Percentiles rank a stretch among this genome's conserved stretches.
Conservation (phyloP, 2,329 filamentous ascomycete genomes). For the Trichoderma sp. region DNA sequence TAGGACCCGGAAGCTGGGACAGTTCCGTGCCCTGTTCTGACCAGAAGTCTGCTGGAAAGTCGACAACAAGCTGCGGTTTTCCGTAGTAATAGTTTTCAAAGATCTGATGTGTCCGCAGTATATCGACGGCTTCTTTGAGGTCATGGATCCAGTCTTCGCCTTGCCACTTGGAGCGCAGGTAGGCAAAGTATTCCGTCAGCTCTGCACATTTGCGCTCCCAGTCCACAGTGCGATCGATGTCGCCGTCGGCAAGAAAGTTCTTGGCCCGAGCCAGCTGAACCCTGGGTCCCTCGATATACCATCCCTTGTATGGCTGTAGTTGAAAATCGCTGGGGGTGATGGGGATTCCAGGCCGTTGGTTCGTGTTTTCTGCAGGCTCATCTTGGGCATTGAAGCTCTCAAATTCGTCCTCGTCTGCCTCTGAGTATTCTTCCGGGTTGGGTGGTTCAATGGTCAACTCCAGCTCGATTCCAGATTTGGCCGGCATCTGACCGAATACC, state of each 20-base stretch:
- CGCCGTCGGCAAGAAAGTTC: slow-evolving; percentile 50
- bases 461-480: slow-evolving; percentile 11
- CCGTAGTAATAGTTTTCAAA: slow-evolving; percentile 38
- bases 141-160: slow-evolving; percentile 31
- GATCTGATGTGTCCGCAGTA: slow-evolving; percentile 35
- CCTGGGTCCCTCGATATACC: slow-evolving; percentile 33
- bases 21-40: slow-evolving; percentile 28
- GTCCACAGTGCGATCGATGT: slow-evolving; percentile 39
- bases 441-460: not conserved
- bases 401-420: not conserved
- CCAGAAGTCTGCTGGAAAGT: slow-evolving; percentile 24
- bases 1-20: slow-evolving; percentile 26
- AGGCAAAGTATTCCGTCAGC: slow-evolving; percentile 39
- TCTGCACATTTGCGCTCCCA: slow-evolving; percentile 40
- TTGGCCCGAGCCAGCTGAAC: slow-evolving; percentile 33
- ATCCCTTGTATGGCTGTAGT: slow-evolving; percentile 33
- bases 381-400: not conserved
- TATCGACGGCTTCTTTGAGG: slow-evolving; percentile 32
- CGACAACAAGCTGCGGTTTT: slow-evolving; percentile 26
- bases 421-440: not conserved
- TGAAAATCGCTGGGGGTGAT: not conserved
- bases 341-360: not conserved
- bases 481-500: not conserved
- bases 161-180: slow-evolving; percentile 28
- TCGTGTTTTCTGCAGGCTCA: not conserved